Base-by-base conservation (phyloP, 78 protist species). In the Capsaspora owczarzaki region DNA sequence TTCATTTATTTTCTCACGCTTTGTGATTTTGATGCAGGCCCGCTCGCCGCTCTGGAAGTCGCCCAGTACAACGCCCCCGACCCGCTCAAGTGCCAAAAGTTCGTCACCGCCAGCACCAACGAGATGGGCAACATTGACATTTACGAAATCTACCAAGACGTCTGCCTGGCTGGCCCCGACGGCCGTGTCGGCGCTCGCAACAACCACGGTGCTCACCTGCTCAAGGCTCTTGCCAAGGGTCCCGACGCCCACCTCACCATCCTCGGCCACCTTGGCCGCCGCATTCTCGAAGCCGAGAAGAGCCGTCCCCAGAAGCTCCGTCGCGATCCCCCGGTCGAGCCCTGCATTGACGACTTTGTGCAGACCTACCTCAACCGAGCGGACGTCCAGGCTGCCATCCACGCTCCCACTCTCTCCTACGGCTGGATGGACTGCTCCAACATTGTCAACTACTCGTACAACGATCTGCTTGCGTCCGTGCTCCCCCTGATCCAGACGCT, bases 311-410 rank as follows among this genome's bases (percentile, higher is more conserved):
- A 49, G 16, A 10, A 49, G 56, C 56, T 20, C 10, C n/a, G n/a
- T 49, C 56, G 56, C 16, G n/a, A 10, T 49, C 56, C 56, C 56
- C 29, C 53, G 33, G 61, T 1, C 19, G 12, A 5, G n/a, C 25
- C 61, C 29, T 60, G 63, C 71, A 63, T 79, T 16, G 74, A 35
- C 60, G 25, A 35, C 75, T 63, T 27, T 23, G 33, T 37, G 33
- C 4, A 0, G 44, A 1, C 23, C 29, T 79, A 79, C 76, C 20
- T 79, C 12, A 79, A 79, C 61, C 20, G 25, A 20, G 47, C 44
- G n/a, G 74, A n/a, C 37, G 82, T 79, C 20, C 80, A 83, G 82
- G 47, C 60, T 5, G 87, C 87, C 35, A 56, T 83, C 33, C 87
- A 83, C 70, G 81, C 76, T 27, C 1, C 1, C 22, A 20, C 44